Evolutionary conservation across 352 stramenopile species (phyloP), one percentile per base, ranked within the genome.

Genomic region (Phytophthora agathidicida): DNA sequence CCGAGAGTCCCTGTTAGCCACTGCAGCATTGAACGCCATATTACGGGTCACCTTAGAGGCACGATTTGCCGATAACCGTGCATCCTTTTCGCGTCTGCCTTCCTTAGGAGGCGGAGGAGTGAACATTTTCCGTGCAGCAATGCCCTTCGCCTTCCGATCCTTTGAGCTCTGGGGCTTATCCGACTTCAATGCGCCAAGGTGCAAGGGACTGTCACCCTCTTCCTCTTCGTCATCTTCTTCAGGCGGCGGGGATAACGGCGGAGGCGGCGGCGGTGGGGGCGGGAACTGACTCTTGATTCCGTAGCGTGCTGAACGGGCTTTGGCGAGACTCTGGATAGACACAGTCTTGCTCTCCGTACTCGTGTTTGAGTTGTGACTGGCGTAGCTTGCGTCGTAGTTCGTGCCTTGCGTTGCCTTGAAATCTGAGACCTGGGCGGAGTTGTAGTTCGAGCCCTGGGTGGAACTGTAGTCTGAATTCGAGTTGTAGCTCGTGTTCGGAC

Each of bases 271-370:
- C 1, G 59, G 61, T 44, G 48, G 55, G 8, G 46, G 59, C 8
- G 60, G 60, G 11, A 74, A 74, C 14, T 70, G 37, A 51, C 54
- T 74, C 26, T 59, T 71, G 20, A 68, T 71, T 22, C 48, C 60
- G 33, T 71, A 71, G 32, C 54, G 65, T 20, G 60, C 60, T 3
- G 54, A 70, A 4, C 48, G 60, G 17, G 54, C 49, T 27, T 74
- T 71, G 5, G 54, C 65, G 13, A 78, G 73, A 28, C 54, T 66
- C 27, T 73, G 65, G 42, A 80, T 80, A 28, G 71, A 80, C 30
- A 80, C 30, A 38, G 70, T 72, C 48, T 80, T 80, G 27, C 58
- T 65, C 0, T 9, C 42, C 7, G 52, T 37, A 7, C 46, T 72
- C 2, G 37, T 43, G 17, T 73, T 52, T 1, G 52, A 64, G 11